Conservation (phyloP, 306 rosid genomes). For the Comarum palustre region DNA sequence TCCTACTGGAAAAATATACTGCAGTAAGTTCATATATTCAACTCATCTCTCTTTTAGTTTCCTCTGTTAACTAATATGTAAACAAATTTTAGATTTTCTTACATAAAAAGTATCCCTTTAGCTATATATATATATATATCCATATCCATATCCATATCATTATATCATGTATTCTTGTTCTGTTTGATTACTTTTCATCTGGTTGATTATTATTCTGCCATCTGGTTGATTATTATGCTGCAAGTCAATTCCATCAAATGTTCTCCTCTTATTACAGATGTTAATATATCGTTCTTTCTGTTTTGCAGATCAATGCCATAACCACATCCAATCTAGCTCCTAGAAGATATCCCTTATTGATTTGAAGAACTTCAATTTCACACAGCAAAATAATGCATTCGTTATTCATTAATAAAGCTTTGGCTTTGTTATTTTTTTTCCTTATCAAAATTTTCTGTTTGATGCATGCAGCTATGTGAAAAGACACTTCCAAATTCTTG, state of each 20-base stretch:
- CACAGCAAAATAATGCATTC: conserved; percentile 3
- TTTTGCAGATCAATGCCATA: conserved; percentile 61
- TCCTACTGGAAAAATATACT: conserved; percentile 84
- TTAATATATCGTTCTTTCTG: conserved; percentile 12
- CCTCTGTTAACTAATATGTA: not conserved
- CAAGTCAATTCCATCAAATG: not conserved
- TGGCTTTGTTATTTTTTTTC: not conserved
- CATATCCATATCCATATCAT: too few relatives aligned
- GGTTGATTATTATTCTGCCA: not conserved
- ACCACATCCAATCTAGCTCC: conserved; percentile 23
- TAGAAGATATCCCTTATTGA: not conserved
- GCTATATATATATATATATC: too few relatives aligned
- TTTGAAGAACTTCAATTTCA: conserved; percentile 6
- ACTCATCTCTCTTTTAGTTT: not conserved
- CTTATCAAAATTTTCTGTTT: not conserved
- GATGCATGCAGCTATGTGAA: not conserved
- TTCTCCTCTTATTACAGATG: not conserved
- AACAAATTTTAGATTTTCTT: not conserved
- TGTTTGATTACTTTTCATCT: not conserved
- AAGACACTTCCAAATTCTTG: conserved; percentile 13
- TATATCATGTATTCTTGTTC: not conserved
- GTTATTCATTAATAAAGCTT: conserved; percentile 12
- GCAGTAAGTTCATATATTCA: conserved; percentile 40
- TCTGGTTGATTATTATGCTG: too few relatives aligned
- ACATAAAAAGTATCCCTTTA: not conserved